Evolutionary conservation across 768 basidiomycete species (phyloP).

Genomic region (Epithele typhae): DNA sequence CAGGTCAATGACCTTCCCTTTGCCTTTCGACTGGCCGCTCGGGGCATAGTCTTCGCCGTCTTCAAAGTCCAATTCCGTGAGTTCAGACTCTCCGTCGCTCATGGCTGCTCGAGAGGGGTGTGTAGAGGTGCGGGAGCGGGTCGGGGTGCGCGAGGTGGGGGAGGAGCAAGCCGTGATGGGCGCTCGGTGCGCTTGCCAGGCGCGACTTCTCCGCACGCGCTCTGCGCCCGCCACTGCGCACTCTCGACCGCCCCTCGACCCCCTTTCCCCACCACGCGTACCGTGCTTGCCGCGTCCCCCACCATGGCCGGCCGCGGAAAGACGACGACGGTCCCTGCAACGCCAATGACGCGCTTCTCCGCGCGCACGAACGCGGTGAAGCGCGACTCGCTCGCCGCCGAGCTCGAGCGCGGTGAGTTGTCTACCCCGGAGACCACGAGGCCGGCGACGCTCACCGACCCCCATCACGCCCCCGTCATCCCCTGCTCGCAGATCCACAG

Average conservation of each 20-base stretch:
- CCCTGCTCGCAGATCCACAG: constrained; percentile 49
- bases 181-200: too few species aligned
- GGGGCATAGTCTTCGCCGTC: constrained; percentile 19
- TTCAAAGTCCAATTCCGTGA: constrained; percentile 25
- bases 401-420: constrained; percentile 55
- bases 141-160: not conserved
- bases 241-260: not conserved
- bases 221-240: not conserved
- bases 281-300: too few species aligned
- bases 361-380: constrained; percentile 38
- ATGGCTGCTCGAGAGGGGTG: too few species aligned
- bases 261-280: constrained; percentile 1
- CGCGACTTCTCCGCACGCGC: constrained; percentile 1
- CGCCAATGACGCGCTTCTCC: constrained; percentile 11
- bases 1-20: not conserved
- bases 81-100: constrained; percentile 4
- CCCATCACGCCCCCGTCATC: not conserved
- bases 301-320: constrained; percentile 19
- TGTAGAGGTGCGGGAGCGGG: too few species aligned
- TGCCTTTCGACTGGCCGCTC: constrained; percentile 4
- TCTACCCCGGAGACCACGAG: not conserved
- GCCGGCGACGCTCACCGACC: constrained; percentile 2
- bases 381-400: constrained; percentile 63
- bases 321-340: constrained; percentile 21
- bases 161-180: too few species aligned